Percentiles rank a stretch among this genome's conserved stretches.
Conservation (phyloP, 768 basidiomycete genomes). For the Lenzites betulinus region DNA sequence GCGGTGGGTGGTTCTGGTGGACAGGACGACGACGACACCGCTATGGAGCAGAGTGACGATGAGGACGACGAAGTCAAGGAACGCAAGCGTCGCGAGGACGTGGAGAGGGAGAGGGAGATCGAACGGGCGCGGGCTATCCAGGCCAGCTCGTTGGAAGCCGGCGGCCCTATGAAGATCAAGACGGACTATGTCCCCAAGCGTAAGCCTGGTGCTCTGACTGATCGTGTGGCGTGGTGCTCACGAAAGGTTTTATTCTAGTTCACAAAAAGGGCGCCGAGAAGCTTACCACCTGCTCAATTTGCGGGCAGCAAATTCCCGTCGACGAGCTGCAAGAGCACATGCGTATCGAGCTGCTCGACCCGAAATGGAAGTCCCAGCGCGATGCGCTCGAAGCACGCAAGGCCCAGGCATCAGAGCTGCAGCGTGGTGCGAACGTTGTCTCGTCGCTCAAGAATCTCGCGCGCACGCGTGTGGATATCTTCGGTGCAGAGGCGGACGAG, state of each 20-base stretch:
- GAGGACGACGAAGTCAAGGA: constrained; percentile 66
- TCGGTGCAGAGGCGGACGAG: constrained; percentile 92
- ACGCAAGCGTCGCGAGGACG: constrained; percentile 66
- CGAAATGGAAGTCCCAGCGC: constrained; percentile 97
- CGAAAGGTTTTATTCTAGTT: constrained; percentile 44
- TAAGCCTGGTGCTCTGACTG: constrained; percentile 41
- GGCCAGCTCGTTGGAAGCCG: constrained; percentile 66
- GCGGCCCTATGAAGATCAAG: constrained; percentile 89
- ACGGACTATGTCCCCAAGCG: constrained; percentile 96
- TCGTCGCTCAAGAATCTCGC: constrained; percentile 93
- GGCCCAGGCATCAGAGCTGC: constrained; percentile 83
- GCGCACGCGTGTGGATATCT: constrained; percentile 95
- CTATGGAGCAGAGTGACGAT: constrained; percentile 85
- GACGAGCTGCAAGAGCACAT: constrained; percentile 97
- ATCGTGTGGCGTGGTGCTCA: constrained; percentile 9
- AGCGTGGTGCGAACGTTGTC: constrained; percentile 91
- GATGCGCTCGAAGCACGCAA: constrained; percentile 87
- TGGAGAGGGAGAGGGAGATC: constrained; percentile 67
- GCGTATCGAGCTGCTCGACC: constrained; percentile 97
- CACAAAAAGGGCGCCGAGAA: constrained; percentile 67
- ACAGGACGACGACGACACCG: constrained; percentile 58
- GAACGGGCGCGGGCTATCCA: constrained; percentile 82
- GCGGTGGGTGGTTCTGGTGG: constrained; percentile 69
- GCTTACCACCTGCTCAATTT: constrained; percentile 88
- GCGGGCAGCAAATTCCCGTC: constrained; percentile 94